Percentiles rank a stretch among this genome's conserved stretches.
Conservation (phyloP, 2,329 filamentous ascomycete genomes). For the Metarhizium humberi region DNA sequence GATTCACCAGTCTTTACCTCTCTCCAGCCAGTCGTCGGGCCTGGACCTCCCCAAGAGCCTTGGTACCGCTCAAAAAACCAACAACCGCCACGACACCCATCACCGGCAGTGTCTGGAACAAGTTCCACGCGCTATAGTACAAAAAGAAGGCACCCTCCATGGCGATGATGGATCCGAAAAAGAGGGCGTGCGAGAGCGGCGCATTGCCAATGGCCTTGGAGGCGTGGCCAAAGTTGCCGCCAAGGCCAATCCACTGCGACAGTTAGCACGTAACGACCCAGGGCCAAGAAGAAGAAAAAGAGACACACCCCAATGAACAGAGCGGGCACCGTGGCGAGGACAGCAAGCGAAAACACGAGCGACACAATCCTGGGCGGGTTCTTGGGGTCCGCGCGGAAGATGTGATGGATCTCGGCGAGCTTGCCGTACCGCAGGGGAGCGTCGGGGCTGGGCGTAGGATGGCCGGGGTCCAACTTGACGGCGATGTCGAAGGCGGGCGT, state of each 20-base stretch:
- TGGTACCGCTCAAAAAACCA: conserved; percentile 77
- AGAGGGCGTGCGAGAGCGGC: conserved; percentile 72
- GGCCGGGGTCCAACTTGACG: conserved; percentile 53
- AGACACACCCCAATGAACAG: conserved; percentile 56
- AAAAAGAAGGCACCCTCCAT: conserved; percentile 91
- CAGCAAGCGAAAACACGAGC: conserved; percentile 63
- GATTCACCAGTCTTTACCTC: conserved; percentile 28
- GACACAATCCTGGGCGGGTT: conserved; percentile 77
- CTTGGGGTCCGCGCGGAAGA: conserved; percentile 70
- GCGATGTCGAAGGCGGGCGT: conserved; percentile 64
- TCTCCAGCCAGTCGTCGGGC: conserved; percentile 71
- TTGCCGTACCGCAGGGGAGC: conserved; percentile 75
- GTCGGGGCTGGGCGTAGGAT: conserved; percentile 50
- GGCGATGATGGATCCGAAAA: conserved; percentile 76
- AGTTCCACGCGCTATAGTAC: conserved; percentile 86
- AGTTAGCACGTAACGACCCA: conserved; percentile 11
- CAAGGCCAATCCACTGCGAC: conserved; percentile 68
- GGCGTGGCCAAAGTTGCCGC: conserved; percentile 74
- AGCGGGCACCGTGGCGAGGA: conserved; percentile 64
- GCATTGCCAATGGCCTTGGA: conserved; percentile 64
- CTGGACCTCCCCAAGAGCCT: conserved; percentile 89
- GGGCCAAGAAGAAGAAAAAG: not conserved
- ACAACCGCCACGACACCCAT: conserved; percentile 58
- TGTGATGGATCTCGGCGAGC: conserved; percentile 79
- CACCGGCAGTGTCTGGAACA: conserved; percentile 80